A percentile compares a stretch with the other conserved stretches of the same genome.
Conservation (phyloP, 2,329 filamentous ascomycete species). For the Aspergillus thermomutatus region DNA sequence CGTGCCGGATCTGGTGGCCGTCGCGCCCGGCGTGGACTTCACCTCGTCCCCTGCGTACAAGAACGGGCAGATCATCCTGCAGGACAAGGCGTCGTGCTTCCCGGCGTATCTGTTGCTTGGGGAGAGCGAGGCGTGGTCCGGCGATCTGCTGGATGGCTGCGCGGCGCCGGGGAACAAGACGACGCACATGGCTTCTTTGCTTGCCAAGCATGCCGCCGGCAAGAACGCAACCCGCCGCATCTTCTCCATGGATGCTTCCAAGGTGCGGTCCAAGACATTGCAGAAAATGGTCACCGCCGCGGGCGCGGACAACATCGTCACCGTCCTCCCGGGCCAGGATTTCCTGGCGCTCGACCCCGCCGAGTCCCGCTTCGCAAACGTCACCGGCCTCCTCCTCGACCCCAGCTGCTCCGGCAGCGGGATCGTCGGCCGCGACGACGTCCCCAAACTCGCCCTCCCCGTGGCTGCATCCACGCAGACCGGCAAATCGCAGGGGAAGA, state of each 20-base stretch:
- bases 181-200: conserved; percentile 80
- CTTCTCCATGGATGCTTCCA: conserved; percentile 40
- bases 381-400: conserved; percentile 81
- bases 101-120: conserved; percentile 80
- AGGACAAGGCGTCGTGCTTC: conserved; percentile 97
- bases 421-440: conserved; percentile 83
- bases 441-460: conserved; percentile 64
- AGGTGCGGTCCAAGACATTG: conserved; percentile 65
- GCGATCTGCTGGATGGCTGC: conserved; percentile 86
- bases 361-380: conserved; percentile 60
- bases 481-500: conserved; percentile 31
- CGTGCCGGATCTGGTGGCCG: conserved; percentile 77
- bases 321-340: conserved; percentile 71
- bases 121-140: conserved; percentile 45
- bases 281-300: conserved; percentile 80
- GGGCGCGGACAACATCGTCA: conserved; percentile 64
- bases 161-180: conserved; percentile 97
- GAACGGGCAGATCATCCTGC: conserved; percentile 76
- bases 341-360: conserved; percentile 73
- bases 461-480: conserved; percentile 13
- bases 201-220: conserved; percentile 39
- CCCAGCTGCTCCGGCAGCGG: conserved; percentile 95
- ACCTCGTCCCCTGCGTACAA: conserved; percentile 71
- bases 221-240: conserved; percentile 46
- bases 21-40: conserved; percentile 69